Evolutionary conservation across 1,139 yeast genomes (phyloP).

Genomic region (Nematodospora anomalae): DNA sequence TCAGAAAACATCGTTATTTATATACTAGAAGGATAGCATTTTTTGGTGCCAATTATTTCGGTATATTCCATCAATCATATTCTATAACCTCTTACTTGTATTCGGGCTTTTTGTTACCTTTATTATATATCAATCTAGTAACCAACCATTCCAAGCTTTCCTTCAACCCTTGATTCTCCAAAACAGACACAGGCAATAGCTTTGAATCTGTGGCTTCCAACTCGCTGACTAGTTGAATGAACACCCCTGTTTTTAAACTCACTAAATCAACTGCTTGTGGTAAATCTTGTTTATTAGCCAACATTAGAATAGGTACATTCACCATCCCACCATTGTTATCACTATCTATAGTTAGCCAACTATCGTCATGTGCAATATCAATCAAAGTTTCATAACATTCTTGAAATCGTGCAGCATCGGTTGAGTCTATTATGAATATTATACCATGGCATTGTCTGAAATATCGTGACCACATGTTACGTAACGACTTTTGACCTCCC

Average conservation of each 20-base stretch:
- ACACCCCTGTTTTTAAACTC: slow-evolving; percentile 77
- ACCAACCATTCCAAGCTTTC: slow-evolving; percentile 91
- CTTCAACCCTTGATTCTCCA: slow-evolving; percentile 80
- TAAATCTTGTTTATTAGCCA: slow-evolving; percentile 93
- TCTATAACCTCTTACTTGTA: slow-evolving; percentile 28
- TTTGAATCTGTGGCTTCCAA: slow-evolving; percentile 89
- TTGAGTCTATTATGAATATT: slow-evolving; percentile 87
- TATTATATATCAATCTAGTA: slow-evolving; percentile 74
- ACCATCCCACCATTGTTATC: slow-evolving; percentile 38
- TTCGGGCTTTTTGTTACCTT: slow-evolving; percentile 70
- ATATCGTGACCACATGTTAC: slow-evolving; percentile 87
- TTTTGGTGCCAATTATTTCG: no score
- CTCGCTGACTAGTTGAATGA: slow-evolving; percentile 74
- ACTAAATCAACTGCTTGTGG: slow-evolving; percentile 72
- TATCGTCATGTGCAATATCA: slow-evolving; percentile 42
- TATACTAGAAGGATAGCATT: no score
- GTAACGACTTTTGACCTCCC: slow-evolving; percentile 85
- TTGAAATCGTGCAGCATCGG: slow-evolving; percentile 77
- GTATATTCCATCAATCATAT: no score
- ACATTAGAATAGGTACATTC: slow-evolving; percentile 84
- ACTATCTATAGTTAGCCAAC: slow-evolving; percentile 43
- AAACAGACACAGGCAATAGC: slow-evolving; percentile 85
- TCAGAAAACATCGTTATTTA: no score
- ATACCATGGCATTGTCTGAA: slow-evolving; percentile 87
- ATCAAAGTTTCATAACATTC: slow-evolving; percentile 72